Percentiles rank a stretch among this genome's conserved stretches.
Evolutionary conservation across 164 flowering plant genomes (phyloP).

Genomic region (Vitis rupestris): DNA sequence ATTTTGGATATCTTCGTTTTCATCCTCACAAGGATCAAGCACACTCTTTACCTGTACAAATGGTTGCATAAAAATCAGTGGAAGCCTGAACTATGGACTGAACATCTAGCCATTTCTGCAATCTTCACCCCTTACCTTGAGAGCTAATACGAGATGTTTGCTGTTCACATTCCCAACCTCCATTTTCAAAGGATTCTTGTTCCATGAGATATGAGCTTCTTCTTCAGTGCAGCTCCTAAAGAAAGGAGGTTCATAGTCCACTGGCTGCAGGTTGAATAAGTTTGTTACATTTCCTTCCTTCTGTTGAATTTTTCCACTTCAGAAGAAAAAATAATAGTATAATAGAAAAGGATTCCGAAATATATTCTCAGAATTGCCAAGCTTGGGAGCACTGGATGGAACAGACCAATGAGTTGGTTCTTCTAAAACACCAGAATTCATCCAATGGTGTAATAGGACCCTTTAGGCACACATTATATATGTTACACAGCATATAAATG

Average conservation of each 20-base stretch:
- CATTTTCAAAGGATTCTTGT: conserved; percentile 74
- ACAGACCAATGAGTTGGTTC: no score
- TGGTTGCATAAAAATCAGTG: neutral
- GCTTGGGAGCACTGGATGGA: no score
- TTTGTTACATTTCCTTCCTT: neutral
- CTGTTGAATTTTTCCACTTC: no score
- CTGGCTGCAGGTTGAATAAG: conserved; percentile 58
- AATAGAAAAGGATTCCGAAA: no score
- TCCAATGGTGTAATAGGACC: no score
- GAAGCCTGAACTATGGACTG: neutral
- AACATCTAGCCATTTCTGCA: neutral
- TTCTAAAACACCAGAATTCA: no score
- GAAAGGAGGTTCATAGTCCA: conserved; percentile 93
- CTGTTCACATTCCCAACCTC: conserved; percentile 96
- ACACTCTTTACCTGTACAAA: conserved; percentile 77
- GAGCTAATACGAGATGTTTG: conserved; percentile 83
- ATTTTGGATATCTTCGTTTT: conserved; percentile 59
- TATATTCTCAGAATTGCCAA: no score
- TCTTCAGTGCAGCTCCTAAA: conserved; percentile 75
- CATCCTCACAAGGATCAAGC: conserved; percentile 97
- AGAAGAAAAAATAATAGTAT: no score
- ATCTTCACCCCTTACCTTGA: conserved; percentile 51
- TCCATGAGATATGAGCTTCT: conserved; percentile 75
- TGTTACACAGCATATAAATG: neutral
- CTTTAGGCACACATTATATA: neutral